Base-by-base conservation (phyloP, 2,329 filamentous ascomycete genomes). In the Epicoccum nigrum region DNA sequence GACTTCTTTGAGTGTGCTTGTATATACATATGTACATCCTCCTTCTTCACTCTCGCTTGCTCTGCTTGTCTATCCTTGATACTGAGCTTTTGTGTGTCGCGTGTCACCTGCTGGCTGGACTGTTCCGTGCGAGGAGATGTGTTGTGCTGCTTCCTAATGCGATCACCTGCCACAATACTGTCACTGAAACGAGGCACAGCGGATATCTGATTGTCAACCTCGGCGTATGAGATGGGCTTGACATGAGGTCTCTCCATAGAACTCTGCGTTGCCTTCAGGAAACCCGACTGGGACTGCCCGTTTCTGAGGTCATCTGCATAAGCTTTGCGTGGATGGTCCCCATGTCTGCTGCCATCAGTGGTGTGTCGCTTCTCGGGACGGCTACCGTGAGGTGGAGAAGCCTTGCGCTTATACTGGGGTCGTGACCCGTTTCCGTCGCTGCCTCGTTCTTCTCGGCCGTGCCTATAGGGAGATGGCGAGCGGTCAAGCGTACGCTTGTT, bases 291-390 rank as follows among this genome's bases (percentile, higher is more conserved):
- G 27, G 43, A 32, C 25, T 45, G 54, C 23, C 15, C 54, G 35
- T 41, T 43, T 43, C 47, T 32, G 15, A 44, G 12, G n/a, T 46
- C 38, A 15, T 52, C 85, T 76, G 87, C 85, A 62, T 83, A 82
- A 27, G 82, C 76, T 62, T 83, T 85, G 69, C 83, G 84, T 66
- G 86, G 79, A 32, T 82, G 74, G 62, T 89, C 86, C 80, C 73
- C 55, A 78, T 77, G 68, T 72, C 67, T 67, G 46, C 50, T 54
- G 44, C 58, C 62, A 63, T 69, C 64, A 59, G 60, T 59, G 50
- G 64, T 57, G 42, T 80, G 73, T 60, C 89, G 83, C 75, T 92
- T 92, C 64, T 82, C 83, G 31, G 63, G 62, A 19, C 67, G 64
- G 38, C 32, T 54, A 28, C 59, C 58, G 37, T 61, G 66, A 13